These are phyloP conservation scores for Monilinia fructigena DNA, from an alignment of 2,329 filamentous ascomycete genomes.

Conservation along the genomic window DNA sequence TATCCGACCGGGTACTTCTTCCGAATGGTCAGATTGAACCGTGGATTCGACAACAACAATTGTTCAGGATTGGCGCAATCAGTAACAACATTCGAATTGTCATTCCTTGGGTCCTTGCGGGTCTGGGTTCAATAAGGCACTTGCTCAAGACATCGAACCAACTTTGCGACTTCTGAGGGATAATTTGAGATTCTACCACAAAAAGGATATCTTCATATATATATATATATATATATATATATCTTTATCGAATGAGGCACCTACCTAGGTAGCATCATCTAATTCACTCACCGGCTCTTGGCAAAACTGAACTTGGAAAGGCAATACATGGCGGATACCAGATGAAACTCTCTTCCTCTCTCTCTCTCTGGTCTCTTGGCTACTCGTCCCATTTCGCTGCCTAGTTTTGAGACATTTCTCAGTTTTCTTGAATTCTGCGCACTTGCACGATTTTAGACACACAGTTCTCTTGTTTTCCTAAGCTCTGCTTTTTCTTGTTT, in stretches of 20 bases:
- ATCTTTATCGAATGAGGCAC: neutral
- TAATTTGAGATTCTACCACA: neutral
- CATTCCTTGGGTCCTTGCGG: neutral
- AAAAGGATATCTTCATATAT: neutral
- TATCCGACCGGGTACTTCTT: constrained; percentile 12
- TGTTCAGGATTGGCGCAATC: neutral
- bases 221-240: neutral
- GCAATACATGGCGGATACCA: neutral
- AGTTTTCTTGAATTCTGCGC: neutral
- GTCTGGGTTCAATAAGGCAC: neutral
- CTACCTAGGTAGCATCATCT: neutral
- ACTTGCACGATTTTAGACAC: neutral
- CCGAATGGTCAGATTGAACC: neutral
- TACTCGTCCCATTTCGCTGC: neutral
- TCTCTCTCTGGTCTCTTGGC: neutral
- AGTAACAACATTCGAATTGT: neutral
- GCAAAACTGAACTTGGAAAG: neutral
- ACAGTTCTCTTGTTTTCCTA: neutral
- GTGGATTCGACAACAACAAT: constrained; percentile 14
- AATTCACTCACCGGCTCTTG: constrained; percentile 4
- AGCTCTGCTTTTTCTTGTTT: neutral
- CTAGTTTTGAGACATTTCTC: neutral
- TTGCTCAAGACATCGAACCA: neutral
- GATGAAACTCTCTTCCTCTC: neutral
- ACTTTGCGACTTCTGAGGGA: neutral